Evolutionary conservation across 2,329 filamentous ascomycete genomes (phyloP).

Genomic region (Aspergillus vadensis): DNA sequence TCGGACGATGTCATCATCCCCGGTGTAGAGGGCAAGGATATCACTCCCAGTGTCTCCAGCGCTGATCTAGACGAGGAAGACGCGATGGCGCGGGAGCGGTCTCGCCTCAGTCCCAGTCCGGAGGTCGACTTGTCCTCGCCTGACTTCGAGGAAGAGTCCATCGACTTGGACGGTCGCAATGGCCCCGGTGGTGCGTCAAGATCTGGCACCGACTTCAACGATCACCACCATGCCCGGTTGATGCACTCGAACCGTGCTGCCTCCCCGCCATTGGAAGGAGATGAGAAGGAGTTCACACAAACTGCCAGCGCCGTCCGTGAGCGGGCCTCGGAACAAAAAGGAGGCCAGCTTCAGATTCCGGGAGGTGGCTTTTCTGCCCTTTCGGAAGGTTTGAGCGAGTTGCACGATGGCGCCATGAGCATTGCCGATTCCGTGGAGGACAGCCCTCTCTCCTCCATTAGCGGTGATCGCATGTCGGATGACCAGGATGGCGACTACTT

Average conservation of each 20-base stretch:
- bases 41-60: conserved; percentile 82
- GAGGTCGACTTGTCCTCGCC: conserved; percentile 88
- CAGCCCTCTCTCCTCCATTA: conserved; percentile 33
- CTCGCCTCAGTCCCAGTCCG: conserved; percentile 81
- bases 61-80: conserved; percentile 72
- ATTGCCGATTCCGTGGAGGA: conserved; percentile 35
- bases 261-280: conserved; percentile 86
- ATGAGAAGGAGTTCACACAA: conserved; percentile 95
- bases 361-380: conserved; percentile 36
- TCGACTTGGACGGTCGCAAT: conserved; percentile 55
- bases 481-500: conserved; percentile 41
- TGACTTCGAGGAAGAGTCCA: conserved; percentile 75
- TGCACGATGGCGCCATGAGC: conserved; percentile 32
- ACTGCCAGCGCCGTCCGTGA: conserved; percentile 81
- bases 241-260: conserved; percentile 69
- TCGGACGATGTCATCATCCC: conserved; percentile 55
- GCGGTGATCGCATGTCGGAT: conserved; percentile 32
- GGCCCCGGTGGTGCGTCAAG: conserved; percentile 60
- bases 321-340: conserved; percentile 48
- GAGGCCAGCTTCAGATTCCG: conserved; percentile 27
- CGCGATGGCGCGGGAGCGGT: conserved; percentile 58
- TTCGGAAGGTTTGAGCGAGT: conserved; percentile 48
- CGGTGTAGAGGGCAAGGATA: conserved; percentile 60
- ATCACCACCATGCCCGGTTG: conserved; percentile 60
- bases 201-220: conserved; percentile 52